These are phyloP conservation scores for Komagataella pastoris DNA, from an alignment of 805 yeast species.

Conservation along the genomic window DNA sequence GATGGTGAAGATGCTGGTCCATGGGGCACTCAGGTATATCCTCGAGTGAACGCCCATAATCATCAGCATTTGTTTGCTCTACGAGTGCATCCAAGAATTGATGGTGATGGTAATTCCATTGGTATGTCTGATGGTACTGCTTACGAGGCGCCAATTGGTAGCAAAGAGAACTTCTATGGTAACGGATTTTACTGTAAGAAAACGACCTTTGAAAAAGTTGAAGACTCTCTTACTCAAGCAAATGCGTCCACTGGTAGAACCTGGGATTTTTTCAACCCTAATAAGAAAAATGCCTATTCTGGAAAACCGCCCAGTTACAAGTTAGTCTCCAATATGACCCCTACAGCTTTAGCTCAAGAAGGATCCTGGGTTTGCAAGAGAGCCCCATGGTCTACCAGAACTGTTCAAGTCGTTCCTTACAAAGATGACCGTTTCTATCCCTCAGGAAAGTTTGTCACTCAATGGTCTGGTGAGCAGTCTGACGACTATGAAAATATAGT, in stretches of 20 bases:
- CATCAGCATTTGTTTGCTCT: constrained; percentile 76
- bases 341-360: constrained; percentile 59
- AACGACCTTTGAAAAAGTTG: constrained; percentile 54
- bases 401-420: constrained; percentile 60
- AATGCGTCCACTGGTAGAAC: constrained; percentile 54
- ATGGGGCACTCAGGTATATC: constrained; percentile 74
- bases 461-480: constrained; percentile 38
- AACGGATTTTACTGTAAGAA: constrained; percentile 60
- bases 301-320: constrained; percentile 69
- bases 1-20: constrained; percentile 58
- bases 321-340: constrained; percentile 62
- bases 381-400: constrained; percentile 68
- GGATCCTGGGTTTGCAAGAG: constrained; percentile 68
- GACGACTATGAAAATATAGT: constrained; percentile 55
- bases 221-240: constrained; percentile 50
- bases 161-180: constrained; percentile 63
- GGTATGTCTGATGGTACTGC: constrained; percentile 52
- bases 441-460: constrained; percentile 69
- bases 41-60: constrained; percentile 72
- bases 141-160: constrained; percentile 47
- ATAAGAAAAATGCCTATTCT: constrained; percentile 49
- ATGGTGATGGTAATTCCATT: constrained; percentile 68
- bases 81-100: constrained; percentile 70
- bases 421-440: constrained; percentile 65
- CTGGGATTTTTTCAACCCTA: constrained; percentile 72